Percentiles rank a stretch among this genome's conserved stretches.
Evolutionary conservation across 176 grass and related monocot genomes (phyloP).

Genomic region (Carex kokanica): DNA sequence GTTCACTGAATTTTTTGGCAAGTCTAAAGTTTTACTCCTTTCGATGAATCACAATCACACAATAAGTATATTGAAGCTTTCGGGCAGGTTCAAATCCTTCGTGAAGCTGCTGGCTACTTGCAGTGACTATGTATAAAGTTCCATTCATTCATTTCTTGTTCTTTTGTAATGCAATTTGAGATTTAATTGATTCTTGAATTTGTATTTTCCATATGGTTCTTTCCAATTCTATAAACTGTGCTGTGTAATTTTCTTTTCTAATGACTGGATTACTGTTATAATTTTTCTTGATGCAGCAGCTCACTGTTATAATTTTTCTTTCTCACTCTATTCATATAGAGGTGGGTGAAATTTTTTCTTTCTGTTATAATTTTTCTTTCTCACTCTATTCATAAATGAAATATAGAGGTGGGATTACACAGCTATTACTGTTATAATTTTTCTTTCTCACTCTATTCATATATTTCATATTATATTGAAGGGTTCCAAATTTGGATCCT

Average conservation of each 20-base stretch:
- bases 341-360: too few species aligned
- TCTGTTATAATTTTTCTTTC: too few species aligned
- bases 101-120: not conserved
- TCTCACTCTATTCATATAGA: too few species aligned
- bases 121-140: not conserved
- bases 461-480: not conserved
- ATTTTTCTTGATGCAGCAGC: too few species aligned
- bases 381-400: too few species aligned
- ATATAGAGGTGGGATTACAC: too few species aligned
- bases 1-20: too few species aligned
- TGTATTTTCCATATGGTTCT: not conserved
- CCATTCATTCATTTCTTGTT: constrained; percentile 12
- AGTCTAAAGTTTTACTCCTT: not conserved
- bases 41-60: not conserved
- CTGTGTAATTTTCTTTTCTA: not conserved
- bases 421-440: too few species aligned
- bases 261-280: too few species aligned
- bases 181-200: constrained; percentile 12
- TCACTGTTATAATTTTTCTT: too few species aligned
- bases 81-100: not conserved
- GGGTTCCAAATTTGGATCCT: not conserved
- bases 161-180: not conserved
- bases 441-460: not conserved
- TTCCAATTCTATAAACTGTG: not conserved
- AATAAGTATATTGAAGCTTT: not conserved